Base-by-base conservation (phyloP, 2,329 filamentous ascomycete genomes). In the Corinectria fuckeliana region DNA sequence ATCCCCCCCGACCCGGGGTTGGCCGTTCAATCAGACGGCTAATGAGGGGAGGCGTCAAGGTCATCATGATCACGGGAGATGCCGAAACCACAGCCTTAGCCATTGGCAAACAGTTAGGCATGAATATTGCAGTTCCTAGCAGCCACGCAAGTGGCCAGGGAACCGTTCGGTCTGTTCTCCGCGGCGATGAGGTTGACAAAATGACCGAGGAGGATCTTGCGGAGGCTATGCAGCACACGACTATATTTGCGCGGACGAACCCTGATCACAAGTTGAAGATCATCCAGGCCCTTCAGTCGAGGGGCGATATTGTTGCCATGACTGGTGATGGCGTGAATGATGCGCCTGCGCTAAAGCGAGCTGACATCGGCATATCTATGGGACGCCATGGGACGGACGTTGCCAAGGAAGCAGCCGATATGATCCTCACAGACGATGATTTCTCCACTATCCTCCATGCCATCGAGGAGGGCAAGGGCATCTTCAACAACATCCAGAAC, bases 401-500 rank as follows among this genome's bases (percentile, higher is more conserved):
- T 38, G 95, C 95, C 63, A 99, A 99, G 79, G 95, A 95, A 75
- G 92, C 92, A 9, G 89, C 92, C n/a, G 92, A 95, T 72, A 96
- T 96, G 92, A 94, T 96, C 64, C 79, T 96, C 51, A 95, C 91
- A 0, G 91, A 95, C 68, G 92, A 96, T 74, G 91, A 95, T 76
- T 95, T 96, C 74, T 91, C 90, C 0, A 95, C 92, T 5, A 99
- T 99, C 63, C 83, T 99, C 10, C 91, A 89, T 60, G 95, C 95
- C 26, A 99, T 99, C 62, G 95, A 99, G 76, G 95, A 99, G 79
- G 96, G 95, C 77, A 99, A 99, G 77, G 95, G 93, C 55, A 99
- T 99, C 68, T 99, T 99, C 78, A 97, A 95, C 84, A 99, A 99
- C 76, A 98, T 99, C 67, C 95, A 99, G 74, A 99, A 99, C 77